Conservation (phyloP, 2,329 filamentous ascomycete species). For the Hymenoscyphus occultus region DNA sequence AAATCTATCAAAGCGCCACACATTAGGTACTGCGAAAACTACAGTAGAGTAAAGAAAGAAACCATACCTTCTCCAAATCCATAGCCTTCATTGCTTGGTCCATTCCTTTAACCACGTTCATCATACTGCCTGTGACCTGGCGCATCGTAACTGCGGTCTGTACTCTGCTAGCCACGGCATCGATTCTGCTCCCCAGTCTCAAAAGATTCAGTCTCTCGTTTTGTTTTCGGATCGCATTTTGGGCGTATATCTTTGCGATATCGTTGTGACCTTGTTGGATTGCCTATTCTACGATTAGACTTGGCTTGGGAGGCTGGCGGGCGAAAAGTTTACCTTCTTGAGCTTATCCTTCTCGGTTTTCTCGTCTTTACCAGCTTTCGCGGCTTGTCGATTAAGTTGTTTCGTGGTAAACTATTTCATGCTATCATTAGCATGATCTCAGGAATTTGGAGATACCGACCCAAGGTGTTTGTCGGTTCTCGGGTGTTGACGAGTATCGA, state of each 20-base stretch:
- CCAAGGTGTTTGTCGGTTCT: not conserved
- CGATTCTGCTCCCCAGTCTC: conserved; percentile 54
- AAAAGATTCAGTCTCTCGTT: conserved; percentile 60
- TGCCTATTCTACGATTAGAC: conserved; percentile 40
- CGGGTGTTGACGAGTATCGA: not conserved
- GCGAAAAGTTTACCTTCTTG: conserved; percentile 48
- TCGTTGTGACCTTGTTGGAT: conserved; percentile 58
- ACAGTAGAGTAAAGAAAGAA: not conserved
- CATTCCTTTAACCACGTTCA: conserved; percentile 50
- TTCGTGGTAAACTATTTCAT: conserved; percentile 56
- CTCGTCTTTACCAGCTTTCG: conserved; percentile 60
- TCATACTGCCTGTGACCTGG: conserved; percentile 11
- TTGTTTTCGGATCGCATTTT: conserved; percentile 61
- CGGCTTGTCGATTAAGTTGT: conserved; percentile 59
- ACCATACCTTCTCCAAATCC: conserved; percentile 56
- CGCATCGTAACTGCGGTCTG: conserved; percentile 61
- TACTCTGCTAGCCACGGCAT: conserved; percentile 57
- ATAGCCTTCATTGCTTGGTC: conserved; percentile 61
- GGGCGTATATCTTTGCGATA: conserved; percentile 61
- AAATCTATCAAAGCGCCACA: conserved; percentile 45
- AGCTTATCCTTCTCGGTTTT: conserved; percentile 58
- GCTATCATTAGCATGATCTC: conserved; percentile 12
- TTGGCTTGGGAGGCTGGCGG: not conserved
- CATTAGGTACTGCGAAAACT: conserved; percentile 4
- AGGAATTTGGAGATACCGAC: not conserved